phyloP scores from a whole-genome alignment of 768 basidiomycete species.

The Gymnopilus junonius region DNA sequence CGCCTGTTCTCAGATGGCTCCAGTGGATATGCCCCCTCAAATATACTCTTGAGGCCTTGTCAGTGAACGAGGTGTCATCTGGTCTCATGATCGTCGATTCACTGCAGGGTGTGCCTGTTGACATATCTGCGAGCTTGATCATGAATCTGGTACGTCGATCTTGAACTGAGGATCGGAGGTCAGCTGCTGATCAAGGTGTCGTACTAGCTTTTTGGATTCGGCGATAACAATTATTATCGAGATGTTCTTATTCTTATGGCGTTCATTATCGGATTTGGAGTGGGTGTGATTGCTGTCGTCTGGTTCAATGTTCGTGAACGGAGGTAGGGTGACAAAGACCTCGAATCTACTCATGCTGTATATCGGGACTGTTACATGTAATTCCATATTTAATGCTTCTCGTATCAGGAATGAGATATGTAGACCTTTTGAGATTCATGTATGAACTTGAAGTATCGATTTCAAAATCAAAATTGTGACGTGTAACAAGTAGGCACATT shows the following conservation, averaged over 20 bases:
- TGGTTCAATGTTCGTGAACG: conserved; percentile 80
- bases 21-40: conserved; percentile 90
- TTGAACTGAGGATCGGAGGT: background rate
- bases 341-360: background rate
- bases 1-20: conserved; percentile 91
- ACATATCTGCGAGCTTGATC: conserved; percentile 80
- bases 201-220: conserved; percentile 86
- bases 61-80: conserved; percentile 91
- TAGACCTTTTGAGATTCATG: background rate
- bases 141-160: conserved; percentile 72
- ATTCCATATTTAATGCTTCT: background rate
- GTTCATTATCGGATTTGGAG: conserved; percentile 80
- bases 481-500: no score
- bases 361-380: background rate
- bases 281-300: conserved; percentile 74
- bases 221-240: conserved; percentile 80
- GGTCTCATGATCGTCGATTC: conserved; percentile 84
- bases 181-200: conserved; percentile 4
- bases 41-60: conserved; percentile 81
- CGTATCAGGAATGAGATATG: background rate
- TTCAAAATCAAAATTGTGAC: no score
- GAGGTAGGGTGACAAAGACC: conserved; percentile 42
- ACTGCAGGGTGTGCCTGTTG: conserved; percentile 80
- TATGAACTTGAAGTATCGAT: no score
- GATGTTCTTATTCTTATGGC: conserved; percentile 88